Evolutionary conservation across 768 basidiomycete species (phyloP).

Genomic region (Boletus barrowsii): DNA sequence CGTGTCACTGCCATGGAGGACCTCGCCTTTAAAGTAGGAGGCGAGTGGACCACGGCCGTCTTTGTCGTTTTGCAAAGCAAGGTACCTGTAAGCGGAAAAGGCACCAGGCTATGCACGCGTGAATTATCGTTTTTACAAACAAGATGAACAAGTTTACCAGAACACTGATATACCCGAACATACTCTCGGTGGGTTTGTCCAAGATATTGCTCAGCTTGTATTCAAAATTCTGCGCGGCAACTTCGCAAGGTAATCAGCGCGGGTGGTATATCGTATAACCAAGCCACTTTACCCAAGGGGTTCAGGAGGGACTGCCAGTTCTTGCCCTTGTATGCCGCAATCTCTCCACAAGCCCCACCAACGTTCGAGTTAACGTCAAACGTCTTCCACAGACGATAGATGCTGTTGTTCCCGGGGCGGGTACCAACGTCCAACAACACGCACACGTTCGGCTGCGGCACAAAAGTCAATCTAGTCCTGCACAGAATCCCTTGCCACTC

Average conservation of each 20-base stretch:
- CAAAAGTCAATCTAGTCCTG: not conserved
- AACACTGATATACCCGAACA: slow-evolving; percentile 97
- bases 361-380: slow-evolving; percentile 92
- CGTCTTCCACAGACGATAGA: slow-evolving; percentile 95
- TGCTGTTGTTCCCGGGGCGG: slow-evolving; percentile 79
- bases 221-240: slow-evolving; percentile 95
- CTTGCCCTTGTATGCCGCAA: slow-evolving; percentile 88
- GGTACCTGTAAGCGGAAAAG: slow-evolving; percentile 89
- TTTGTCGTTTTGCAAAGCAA: slow-evolving; percentile 84
- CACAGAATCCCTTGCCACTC: slow-evolving; percentile 11
- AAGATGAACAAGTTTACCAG: slow-evolving; percentile 45
- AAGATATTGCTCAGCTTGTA: slow-evolving; percentile 91
- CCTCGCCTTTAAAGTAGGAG: slow-evolving; percentile 97
- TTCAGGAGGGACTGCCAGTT: slow-evolving; percentile 80
- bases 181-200: slow-evolving; percentile 83
- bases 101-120: slow-evolving; percentile 69
- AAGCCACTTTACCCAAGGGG: slow-evolving; percentile 61
- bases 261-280: not conserved
- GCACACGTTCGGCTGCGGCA: slow-evolving; percentile 77
- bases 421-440: slow-evolving; percentile 94
- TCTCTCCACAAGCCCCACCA: slow-evolving; percentile 96
- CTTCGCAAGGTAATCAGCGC: slow-evolving; percentile 33
- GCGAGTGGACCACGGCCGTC: slow-evolving; percentile 83
- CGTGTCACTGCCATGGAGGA: slow-evolving; percentile 76
- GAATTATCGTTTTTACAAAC: slow-evolving; percentile 2